Evolutionary conservation across 1,284 basidiomycete species (phyloP), one percentile per base, ranked within the genome.

Genomic region (Melanopsichium pennsylvanicum): DNA sequence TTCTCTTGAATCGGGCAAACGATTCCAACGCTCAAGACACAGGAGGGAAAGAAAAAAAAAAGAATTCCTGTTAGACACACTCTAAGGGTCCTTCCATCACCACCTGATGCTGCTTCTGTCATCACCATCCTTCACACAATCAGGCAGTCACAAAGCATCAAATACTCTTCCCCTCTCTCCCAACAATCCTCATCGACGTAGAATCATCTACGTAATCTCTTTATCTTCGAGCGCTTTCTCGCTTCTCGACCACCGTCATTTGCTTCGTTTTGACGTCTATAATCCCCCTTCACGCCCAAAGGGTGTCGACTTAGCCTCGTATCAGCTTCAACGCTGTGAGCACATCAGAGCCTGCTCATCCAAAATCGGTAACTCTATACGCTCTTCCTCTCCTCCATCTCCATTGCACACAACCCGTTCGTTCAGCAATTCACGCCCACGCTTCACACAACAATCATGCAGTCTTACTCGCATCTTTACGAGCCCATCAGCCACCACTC

Each of bases 401-500:
- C n/a, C n/a, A n/a, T n/a, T n/a, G n/a, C n/a, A n/a, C n/a, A n/a
- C n/a, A n/a, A n/a, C n/a, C n/a, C n/a, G n/a, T n/a, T n/a, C n/a
- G n/a, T n/a, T n/a, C n/a, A n/a, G n/a, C n/a, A n/a, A n/a, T n/a
- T n/a, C n/a, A n/a, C n/a, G n/a, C n/a, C n/a, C n/a, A 42, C 40
- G 40, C 18, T 21, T 42, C 40, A 21, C 37, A 36, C 8, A 40
- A 43, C 36, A 19, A n/a, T 41, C 42, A 62, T 62, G 48, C 66
- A 58, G 48, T 59, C 66, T 16, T 70, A 64, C 31, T 56, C 67
- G 33, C 67, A 70, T 42, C 56, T 70, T 33, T 70, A 70, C 48
- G 57, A 70, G 32, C 48, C 61, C 8, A 51, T 54, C 22, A 26
- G 12, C 27, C 67, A 64, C 23, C 37, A 47, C 4, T 52, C 59